phyloP scores from a whole-genome alignment of 148 eudicot species.

The Suaeda aralocaspica region DNA sequence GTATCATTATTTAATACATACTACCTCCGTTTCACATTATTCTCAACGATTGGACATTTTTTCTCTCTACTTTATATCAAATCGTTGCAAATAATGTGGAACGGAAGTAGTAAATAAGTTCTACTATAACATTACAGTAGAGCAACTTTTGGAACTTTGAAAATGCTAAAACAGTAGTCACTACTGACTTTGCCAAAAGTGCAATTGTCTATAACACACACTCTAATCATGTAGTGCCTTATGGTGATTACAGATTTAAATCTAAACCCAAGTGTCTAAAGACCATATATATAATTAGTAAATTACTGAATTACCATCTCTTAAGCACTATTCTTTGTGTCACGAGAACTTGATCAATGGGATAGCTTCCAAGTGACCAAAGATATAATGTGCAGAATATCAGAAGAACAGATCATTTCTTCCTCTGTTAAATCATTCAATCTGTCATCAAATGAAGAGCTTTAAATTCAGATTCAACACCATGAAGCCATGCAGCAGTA shows the following conservation, averaged over 20 bases:
- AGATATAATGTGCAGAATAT: not conserved
- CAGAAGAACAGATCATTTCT: constrained; percentile 57
- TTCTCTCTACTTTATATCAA: too few species aligned
- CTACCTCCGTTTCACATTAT: too few species aligned
- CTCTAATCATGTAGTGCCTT: too few species aligned
- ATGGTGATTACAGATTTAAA: not conserved
- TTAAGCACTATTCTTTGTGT: constrained; percentile 91
- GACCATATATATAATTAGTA: not conserved
- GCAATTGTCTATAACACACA: too few species aligned
- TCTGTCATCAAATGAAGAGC: constrained; percentile 71
- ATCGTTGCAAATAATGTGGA: too few species aligned
- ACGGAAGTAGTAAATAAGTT: too few species aligned
- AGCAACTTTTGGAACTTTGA: too few species aligned
- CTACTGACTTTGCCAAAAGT: too few species aligned
- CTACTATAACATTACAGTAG: too few species aligned
- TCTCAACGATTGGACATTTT: too few species aligned
- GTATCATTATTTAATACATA: not conserved
- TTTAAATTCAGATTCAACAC: constrained; percentile 65
- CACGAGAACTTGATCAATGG: constrained; percentile 18
- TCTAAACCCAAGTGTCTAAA: not conserved
- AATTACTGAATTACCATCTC: constrained; percentile 84
- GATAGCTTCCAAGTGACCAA: constrained; percentile 9
- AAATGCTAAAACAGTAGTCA: too few species aligned
- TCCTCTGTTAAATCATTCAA: constrained; percentile 79
- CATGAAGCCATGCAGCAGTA: constrained; percentile 53